Percentiles rank a stretch among this genome's conserved stretches.
These are phyloP conservation scores for Claviceps purpurea DNA, from an alignment of 2,329 filamentous ascomycete genomes.

Conservation along the genomic window DNA sequence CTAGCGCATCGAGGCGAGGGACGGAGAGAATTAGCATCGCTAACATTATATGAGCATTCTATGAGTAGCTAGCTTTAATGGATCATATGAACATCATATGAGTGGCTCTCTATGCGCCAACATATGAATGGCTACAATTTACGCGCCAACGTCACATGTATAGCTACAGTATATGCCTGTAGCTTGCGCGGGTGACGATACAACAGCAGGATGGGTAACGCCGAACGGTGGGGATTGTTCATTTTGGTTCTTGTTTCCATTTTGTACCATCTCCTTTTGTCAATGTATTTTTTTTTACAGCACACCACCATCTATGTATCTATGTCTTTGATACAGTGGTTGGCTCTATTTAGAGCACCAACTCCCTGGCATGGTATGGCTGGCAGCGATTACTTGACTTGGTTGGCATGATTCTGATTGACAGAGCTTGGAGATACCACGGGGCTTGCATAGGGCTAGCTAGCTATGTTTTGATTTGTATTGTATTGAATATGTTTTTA, in stretches of 20 bases:
- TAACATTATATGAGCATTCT: conserved; percentile 26
- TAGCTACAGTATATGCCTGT: too few species aligned
- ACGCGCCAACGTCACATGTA: too few species aligned
- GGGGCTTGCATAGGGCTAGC: conserved; percentile 4
- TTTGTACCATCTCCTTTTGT: neutral
- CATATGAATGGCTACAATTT: too few species aligned
- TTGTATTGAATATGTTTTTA: neutral
- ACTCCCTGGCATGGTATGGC: neutral
- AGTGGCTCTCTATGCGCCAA: too few species aligned
- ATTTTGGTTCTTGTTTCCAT: neutral
- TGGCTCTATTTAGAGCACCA: too few species aligned
- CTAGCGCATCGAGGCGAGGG: conserved; percentile 14
- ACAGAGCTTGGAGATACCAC: conserved; percentile 12
- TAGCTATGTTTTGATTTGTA: neutral
- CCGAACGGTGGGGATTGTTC: too few species aligned
- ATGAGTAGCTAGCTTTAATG: too few species aligned
- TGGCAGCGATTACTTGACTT: conserved; percentile 4
- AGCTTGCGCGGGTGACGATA: too few species aligned
- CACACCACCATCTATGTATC: neutral
- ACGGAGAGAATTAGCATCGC: conserved; percentile 20
- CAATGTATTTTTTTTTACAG: neutral
- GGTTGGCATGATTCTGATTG: conserved; percentile 3
- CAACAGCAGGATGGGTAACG: too few species aligned
- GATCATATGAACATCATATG: too few species aligned
- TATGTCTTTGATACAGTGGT: too few species aligned